Evolutionary conservation across 2,329 filamentous ascomycete genomes (phyloP).

Genomic region (Davidsoniella eucalypti): DNA sequence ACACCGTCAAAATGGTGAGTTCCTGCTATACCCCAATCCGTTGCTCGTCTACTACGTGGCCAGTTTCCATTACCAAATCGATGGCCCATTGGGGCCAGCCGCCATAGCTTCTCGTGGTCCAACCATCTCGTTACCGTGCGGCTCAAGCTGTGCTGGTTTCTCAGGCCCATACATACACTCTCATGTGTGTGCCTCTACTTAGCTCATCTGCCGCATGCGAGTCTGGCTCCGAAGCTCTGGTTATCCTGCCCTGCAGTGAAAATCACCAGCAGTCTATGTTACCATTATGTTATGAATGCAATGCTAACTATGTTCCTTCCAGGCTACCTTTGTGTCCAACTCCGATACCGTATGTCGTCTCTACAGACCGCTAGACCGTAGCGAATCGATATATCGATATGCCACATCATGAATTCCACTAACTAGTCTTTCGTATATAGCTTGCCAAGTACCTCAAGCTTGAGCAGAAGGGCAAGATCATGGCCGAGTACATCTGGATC

Average conservation of each 20-base stretch:
- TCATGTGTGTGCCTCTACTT: no score
- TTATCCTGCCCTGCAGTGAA: no score
- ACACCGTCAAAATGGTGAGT: slow-evolving; percentile 10
- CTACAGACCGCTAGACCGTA: background rate
- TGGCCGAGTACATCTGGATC: slow-evolving; percentile 97
- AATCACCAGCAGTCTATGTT: background rate
- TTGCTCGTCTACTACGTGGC: background rate
- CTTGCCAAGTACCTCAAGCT: slow-evolving; percentile 84
- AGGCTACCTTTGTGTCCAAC: slow-evolving; percentile 11
- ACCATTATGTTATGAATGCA: background rate
- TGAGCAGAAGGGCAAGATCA: slow-evolving; percentile 73
- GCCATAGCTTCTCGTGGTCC: no score
- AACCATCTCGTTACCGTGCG: background rate
- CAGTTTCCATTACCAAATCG: slow-evolving; percentile 6
- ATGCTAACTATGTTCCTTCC: slow-evolving; percentile 5
- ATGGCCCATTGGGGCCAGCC: background rate
- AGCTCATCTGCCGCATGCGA: no score
- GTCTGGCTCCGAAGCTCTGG: no score
- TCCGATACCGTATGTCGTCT: slow-evolving; percentile 10
- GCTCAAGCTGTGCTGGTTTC: background rate
- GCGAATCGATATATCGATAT: background rate
- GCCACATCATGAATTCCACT: background rate
- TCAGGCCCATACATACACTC: no score
- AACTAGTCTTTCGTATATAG: slow-evolving; percentile 29
- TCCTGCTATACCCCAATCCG: background rate